Evolutionary conservation across 306 rosid genomes (phyloP), one percentile per base, ranked within the genome.

Genomic region (Vigna nakashimae): DNA sequence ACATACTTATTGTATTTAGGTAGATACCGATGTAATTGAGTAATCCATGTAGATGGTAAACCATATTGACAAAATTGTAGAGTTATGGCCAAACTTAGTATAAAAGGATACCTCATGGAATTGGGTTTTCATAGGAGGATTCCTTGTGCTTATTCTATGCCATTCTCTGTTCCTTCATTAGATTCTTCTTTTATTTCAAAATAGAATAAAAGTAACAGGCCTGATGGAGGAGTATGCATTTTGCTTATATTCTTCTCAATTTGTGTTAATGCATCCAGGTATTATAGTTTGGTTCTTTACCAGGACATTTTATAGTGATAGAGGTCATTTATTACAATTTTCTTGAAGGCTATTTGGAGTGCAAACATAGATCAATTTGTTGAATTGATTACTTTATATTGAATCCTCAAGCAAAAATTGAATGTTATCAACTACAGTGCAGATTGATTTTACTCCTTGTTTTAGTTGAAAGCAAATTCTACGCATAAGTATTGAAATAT

Each of bases 41-140:
- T 68, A 36, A 75, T 75, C 57, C 75, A 34, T 24, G 51, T 49
- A 68, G 34, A 52, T 64, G 68, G 9, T 46, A 76, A 62, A 46
- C 53, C 51, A 40, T 56, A 17, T 74, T 17, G 22, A 17, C 7
- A 15, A 34, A 57, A 16, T 48, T 55, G 16, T 65, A 51, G 60
- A 38, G 58, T 69, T n/a, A 5, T 55, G 34, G 15, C 46, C 71
- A 17, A 45, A 67, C 68, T 30, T 64, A 51, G 40, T 36, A 56
- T 55, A 22, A 75, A 74, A 68, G 16, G 62, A 68, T 79, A 52
- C 17, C 36, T 32, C n/a, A 17, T 8, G 66, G 63, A 12, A 43
- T 79, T 78, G 30, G 56, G 16, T 79, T 79, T 24, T 34, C 4
- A 20, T 40, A 46, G 53, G 43, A 45, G 43, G 45, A 32, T 58